A percentile compares a stretch with the other conserved stretches of the same genome.
Conservation (phyloP, 208 protist genomes). For the Acanthamoeba rhysodes region DNA sequence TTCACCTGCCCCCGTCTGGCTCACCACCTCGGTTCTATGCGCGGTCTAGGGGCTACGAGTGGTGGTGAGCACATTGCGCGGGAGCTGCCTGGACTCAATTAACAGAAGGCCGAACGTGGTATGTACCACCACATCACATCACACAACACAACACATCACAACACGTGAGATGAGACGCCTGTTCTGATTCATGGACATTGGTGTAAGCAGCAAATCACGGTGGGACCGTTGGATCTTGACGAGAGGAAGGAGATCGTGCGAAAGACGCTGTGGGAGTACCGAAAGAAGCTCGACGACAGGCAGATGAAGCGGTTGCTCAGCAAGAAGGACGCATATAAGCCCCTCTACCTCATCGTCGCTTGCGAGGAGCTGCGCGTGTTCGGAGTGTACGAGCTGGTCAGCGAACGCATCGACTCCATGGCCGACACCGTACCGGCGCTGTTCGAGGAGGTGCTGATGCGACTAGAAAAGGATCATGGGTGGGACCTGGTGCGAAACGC, state of each 20-base stretch:
- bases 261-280: constrained; percentile 57
- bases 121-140: neutral
- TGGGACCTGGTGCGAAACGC: constrained; percentile 64
- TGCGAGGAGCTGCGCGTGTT: constrained; percentile 79
- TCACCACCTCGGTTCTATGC: neutral
- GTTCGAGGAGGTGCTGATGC: constrained; percentile 70
- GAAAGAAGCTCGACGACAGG: constrained; percentile 75
- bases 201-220: neutral
- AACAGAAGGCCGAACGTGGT: constrained; percentile 40
- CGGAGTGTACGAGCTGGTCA: constrained; percentile 76
- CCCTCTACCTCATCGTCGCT: constrained; percentile 70
- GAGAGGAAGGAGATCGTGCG: constrained; percentile 72
- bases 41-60: neutral
- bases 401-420: constrained; percentile 69
- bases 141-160: neutral
- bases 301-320: constrained; percentile 52
- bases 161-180: no score
- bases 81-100: constrained; percentile 61
- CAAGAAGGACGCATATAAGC: constrained; percentile 76
- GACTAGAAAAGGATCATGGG: constrained; percentile 77
- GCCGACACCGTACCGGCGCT: constrained; percentile 55
- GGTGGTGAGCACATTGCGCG: constrained; percentile 72
- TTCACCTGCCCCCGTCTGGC: no score
- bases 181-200: neutral
- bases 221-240: constrained; percentile 21